Evolutionary conservation across 441 rosid genomes (phyloP), one percentile per base, ranked within the genome.

Genomic region (Erodium trifolium): DNA sequence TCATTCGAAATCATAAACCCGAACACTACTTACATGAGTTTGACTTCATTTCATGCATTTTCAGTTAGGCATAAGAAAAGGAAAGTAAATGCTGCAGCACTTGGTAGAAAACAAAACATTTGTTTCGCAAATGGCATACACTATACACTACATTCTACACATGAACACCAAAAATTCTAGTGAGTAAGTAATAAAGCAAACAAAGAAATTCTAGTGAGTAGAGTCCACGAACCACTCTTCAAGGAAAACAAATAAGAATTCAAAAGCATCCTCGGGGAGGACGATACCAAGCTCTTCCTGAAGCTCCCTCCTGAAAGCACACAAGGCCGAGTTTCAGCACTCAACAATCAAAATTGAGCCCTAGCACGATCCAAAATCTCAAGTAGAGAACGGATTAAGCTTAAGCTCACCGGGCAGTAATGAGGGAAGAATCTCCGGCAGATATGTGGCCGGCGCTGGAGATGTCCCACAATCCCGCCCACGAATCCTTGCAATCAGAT

Each of bases 361-460:
- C 19, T n/a, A 53, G 18, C 60, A 53, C 29, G 19, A 6, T 55
- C 27, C 11, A 16, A 59, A 18, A 59, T 55, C 19, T 55, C 62
- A 53, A 3, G 60, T 14, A 53, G 7, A 1, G 60, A n/a, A n/a
- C 23, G 8, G 63, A 59, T 59, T 18, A 59, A 59, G 64, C 64
- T 16, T 18, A 57, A 57, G 12, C 82, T 77, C 65, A 92, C 95
- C 86, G 89, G 0, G 93, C 96, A 0, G 97, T 68, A 14, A 84
- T 12, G 67, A 93, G 85, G 0, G 97, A 87, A 0, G 97, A 78
- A 78, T 85, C 95, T 65, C 92, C 92, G 10, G 98, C 96, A 74
- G 93, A 83, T 1, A 93, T 82, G 75, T 93, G 95, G 18, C 98
- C 96, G 72, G 97, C 97, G 77, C 98, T 88, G 34, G 98, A 93